Evolutionary conservation across 2,329 filamentous ascomycete species (phyloP), one percentile per base, ranked within the genome.

Genomic region (Chaetoscypha palmicola): DNA sequence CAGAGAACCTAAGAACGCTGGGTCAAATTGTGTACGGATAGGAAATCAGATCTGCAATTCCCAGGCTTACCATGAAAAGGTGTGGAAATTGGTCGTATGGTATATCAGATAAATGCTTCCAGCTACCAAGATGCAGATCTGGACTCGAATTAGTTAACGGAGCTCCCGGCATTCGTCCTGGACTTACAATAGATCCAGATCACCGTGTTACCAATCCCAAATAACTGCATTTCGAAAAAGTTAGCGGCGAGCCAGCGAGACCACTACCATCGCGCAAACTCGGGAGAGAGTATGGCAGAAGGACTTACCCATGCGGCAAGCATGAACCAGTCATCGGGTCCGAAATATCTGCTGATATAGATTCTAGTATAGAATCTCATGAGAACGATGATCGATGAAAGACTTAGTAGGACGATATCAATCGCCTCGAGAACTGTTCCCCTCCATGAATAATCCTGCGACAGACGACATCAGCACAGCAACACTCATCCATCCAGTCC

Each of bases 281-380:
- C n/a, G n/a, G n/a, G n/a, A n/a, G n/a, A 19, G 24, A 2, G n/a
- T 7, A 17, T 16, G 28, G 14, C 7, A 42, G 16, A 24, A 28
- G 4, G 17, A 16, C 21, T 35, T 14, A 45, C 42, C 35, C 36
- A 45, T 20, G 42, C 30, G 10, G 16, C 7, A 10, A 39, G 22
- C 42, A 45, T 45, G 26, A 26, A 39, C 35, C 36, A 45, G 24
- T 45, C 42, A 28, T 45, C 42, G 9, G 20, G 33, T 8, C 42
- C 42, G 32, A 45, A 24, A 22, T 45, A 39, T 35, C 21, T 37
- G 16, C 26, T 45, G 30, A 45, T 40, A 7, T 16, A 11, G 20
- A 23, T 8, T 33, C 42, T 31, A 8, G 42, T 45, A 22, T 45
- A 45, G 30, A 45, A 45, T 14, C 42, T 22, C 5, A 45, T 16